These are phyloP conservation scores for Sporothrix brunneoviolacea DNA, from an alignment of 2,329 filamentous ascomycete species.

Conservation along the genomic window DNA sequence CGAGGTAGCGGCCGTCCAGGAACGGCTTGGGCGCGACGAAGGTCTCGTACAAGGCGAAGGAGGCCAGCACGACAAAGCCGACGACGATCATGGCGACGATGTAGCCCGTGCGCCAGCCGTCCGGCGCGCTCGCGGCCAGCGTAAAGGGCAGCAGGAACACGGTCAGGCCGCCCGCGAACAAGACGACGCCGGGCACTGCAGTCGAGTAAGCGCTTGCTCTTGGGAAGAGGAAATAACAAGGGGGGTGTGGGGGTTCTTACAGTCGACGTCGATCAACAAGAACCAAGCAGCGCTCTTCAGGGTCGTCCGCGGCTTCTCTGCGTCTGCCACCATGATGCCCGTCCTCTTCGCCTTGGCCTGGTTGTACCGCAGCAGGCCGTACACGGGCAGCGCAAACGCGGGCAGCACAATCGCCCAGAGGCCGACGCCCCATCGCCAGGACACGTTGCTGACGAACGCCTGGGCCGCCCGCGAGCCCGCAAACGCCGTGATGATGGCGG, in stretches of 20 bases:
- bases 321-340: constrained; percentile 29
- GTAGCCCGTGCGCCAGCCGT: constrained; percentile 44
- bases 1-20: constrained; percentile 31
- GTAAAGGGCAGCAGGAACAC: constrained; percentile 61
- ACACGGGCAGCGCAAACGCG: constrained; percentile 49
- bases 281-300: constrained; percentile 34
- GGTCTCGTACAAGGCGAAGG: constrained; percentile 46
- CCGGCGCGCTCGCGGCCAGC: constrained; percentile 40
- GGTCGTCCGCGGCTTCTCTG: constrained; percentile 36
- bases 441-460: constrained; percentile 41
- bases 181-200: constrained; percentile 41
- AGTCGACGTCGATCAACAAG: constrained; percentile 7
- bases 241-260: constrained; percentile 34
- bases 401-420: constrained; percentile 54
- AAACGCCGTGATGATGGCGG: constrained; percentile 54
- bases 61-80: constrained; percentile 49
- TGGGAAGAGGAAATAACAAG: constrained; percentile 29
- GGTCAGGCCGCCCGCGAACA: constrained; percentile 50
- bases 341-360: constrained; percentile 47
- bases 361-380: constrained; percentile 49
- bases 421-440: constrained; percentile 59
- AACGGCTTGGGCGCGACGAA: constrained; percentile 50
- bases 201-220: constrained; percentile 55
- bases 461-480: constrained; percentile 26
- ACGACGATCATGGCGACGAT: constrained; percentile 57